Evolutionary conservation across 805 yeast species (phyloP).

Genomic region (Yamadazyma kitorensis): DNA sequence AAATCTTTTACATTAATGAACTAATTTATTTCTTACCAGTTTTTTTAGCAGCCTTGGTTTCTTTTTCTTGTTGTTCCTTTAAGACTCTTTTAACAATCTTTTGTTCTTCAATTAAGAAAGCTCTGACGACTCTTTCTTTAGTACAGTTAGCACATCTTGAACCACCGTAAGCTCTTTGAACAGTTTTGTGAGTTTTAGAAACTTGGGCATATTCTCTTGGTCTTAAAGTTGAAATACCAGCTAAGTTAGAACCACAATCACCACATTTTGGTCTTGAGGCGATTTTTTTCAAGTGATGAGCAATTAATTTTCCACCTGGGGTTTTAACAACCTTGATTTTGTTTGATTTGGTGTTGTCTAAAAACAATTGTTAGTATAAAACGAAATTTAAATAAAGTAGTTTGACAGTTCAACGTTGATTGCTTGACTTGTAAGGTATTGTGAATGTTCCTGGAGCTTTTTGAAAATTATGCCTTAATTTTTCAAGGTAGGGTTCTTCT

Average conservation of each 20-base stretch:
- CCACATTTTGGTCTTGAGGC: constrained; percentile 89
- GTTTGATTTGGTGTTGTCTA: constrained; percentile 99
- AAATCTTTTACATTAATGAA: constrained; percentile 8
- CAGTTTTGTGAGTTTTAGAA: constrained; percentile 96
- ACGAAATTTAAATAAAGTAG: too few species aligned
- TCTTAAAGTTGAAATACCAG: constrained; percentile 92
- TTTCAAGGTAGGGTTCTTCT: too few species aligned
- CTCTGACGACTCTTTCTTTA: constrained; percentile 98
- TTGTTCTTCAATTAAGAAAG: constrained; percentile 99
- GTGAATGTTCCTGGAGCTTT: too few species aligned
- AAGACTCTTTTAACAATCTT: constrained; percentile 99
- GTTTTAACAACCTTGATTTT: constrained; percentile 99
- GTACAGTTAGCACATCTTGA: constrained; percentile 97
- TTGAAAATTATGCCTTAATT: too few species aligned
- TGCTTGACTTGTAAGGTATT: too few species aligned
- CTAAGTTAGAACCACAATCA: constrained; percentile 78
- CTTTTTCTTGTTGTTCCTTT: constrained; percentile 93
- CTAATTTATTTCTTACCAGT: constrained; percentile 28
- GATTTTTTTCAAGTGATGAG: constrained; percentile 93
- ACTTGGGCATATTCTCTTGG: constrained; percentile 96
- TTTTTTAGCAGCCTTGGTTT: constrained; percentile 49
- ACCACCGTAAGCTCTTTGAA: constrained; percentile 99
- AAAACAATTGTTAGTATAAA: constrained; percentile 29
- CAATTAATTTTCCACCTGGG: constrained; percentile 99
- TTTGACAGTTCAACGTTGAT: too few species aligned